These are phyloP conservation scores for Diversispora epigaea DNA, from an alignment of 192 early-diverging fungal species.

Conservation along the genomic window DNA sequence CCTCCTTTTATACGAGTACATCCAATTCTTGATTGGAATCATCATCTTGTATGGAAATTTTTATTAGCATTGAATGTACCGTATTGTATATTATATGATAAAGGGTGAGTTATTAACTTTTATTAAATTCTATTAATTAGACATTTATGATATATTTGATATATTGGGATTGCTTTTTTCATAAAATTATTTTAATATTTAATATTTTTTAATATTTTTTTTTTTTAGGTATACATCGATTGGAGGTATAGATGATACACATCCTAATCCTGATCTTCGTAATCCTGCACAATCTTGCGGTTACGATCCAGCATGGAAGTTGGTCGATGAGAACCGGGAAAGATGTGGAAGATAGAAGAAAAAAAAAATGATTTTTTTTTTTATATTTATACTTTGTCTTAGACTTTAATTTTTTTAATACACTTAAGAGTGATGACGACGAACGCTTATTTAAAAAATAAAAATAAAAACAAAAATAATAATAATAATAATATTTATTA, in stretches of 20 bases:
- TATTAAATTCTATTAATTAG: background rate
- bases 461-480: too few species aligned
- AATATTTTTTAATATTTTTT: constrained; percentile 9
- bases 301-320: constrained; percentile 66
- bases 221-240: constrained; percentile 83
- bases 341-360: constrained; percentile 56
- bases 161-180: too few species aligned
- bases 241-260: constrained; percentile 80
- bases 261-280: constrained; percentile 69
- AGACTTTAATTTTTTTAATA: too few species aligned
- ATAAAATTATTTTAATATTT: background rate
- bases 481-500: too few species aligned
- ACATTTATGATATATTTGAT: background rate
- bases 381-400: too few species aligned
- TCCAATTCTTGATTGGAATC: constrained; percentile 89
- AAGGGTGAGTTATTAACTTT: constrained; percentile 58
- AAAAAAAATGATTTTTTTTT: background rate
- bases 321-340: constrained; percentile 61
- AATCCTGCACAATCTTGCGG: constrained; percentile 38
- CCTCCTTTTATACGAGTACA: constrained; percentile 88
- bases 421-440: too few species aligned
- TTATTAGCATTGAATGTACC: constrained; percentile 62
- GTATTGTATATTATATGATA: constrained; percentile 89
- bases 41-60: constrained; percentile 82
- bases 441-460: too few species aligned